Conservation (phyloP, 176 grass and related monocot species). For the Paspalum vaginatum region DNA sequence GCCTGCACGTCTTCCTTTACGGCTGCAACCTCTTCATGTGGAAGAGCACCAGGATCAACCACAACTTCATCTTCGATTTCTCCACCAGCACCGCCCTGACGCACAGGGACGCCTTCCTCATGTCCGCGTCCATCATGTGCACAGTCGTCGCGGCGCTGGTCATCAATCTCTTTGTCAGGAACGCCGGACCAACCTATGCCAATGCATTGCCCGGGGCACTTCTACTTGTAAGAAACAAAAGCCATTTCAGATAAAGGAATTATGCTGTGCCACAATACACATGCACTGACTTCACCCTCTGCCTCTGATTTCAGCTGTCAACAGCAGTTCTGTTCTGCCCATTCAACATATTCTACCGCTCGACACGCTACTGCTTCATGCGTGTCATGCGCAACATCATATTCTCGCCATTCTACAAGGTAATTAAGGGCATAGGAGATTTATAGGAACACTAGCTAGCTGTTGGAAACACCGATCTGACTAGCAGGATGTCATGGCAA, state of each 20-base stretch:
- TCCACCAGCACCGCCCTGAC: conserved; percentile 65
- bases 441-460: neutral
- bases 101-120: conserved; percentile 84
- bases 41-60: conserved; percentile 80
- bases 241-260: neutral
- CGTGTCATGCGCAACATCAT: conserved; percentile 83
- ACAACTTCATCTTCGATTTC: conserved; percentile 95
- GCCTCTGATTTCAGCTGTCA: conserved; percentile 54
- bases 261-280: neutral
- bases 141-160: conserved; percentile 66
- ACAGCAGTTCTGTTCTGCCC: conserved; percentile 66
- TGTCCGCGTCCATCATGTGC: conserved; percentile 84
- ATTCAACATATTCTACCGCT: conserved; percentile 84
- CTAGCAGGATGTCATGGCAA: neutral
- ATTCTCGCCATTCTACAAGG: conserved; percentile 88
- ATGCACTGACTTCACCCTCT: neutral
- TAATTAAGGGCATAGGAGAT: conserved; percentile 3
- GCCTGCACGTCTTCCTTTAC: conserved; percentile 87
- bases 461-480: neutral
- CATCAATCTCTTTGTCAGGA: conserved; percentile 70
- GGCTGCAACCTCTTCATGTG: conserved; percentile 92
- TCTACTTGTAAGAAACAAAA: conserved; percentile 57
- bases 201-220: conserved; percentile 72
- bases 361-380: conserved; percentile 84
- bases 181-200: conserved; percentile 50